A percentile compares a stretch with the other conserved stretches of the same genome.
These are phyloP conservation scores for Bipolaris gigantea DNA, from an alignment of 2,329 filamentous ascomycete genomes.

Conservation along the genomic window DNA sequence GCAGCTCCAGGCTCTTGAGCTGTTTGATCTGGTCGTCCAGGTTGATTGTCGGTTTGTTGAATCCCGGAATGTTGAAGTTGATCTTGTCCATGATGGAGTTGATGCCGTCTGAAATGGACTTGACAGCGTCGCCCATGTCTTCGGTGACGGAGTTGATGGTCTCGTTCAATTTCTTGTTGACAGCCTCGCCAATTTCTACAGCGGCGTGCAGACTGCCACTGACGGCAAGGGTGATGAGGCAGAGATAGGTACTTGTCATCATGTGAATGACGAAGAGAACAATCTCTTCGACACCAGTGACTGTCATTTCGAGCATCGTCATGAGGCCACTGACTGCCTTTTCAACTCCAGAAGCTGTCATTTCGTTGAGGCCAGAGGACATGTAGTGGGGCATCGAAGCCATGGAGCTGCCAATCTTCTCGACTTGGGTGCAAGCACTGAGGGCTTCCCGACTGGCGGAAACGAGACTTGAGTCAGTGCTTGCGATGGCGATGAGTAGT, in stretches of 20 bases:
- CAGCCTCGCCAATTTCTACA: slow-evolving; percentile 62
- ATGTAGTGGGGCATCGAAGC: slow-evolving; percentile 98
- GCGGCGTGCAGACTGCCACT: slow-evolving; percentile 76
- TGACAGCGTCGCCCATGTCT: slow-evolving; percentile 48
- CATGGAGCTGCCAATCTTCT: slow-evolving; percentile 91
- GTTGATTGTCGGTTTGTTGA: slow-evolving; percentile 60
- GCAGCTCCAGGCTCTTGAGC: slow-evolving; percentile 70
- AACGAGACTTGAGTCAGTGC: slow-evolving; percentile 72
- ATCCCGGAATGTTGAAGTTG: slow-evolving; percentile 47
- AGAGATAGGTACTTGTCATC: slow-evolving; percentile 86
- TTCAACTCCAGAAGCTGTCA: slow-evolving; percentile 79
- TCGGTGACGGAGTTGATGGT: slow-evolving; percentile 62
- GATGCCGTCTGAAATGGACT: slow-evolving; percentile 39
- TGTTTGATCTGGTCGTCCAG: slow-evolving; percentile 65
- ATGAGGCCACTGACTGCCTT: slow-evolving; percentile 79
- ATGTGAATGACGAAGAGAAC: slow-evolving; percentile 92
- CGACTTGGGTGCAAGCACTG: slow-evolving; percentile 86
- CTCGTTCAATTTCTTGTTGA: slow-evolving; percentile 63
- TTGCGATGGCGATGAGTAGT: slow-evolving; percentile 73
- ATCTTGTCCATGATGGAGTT: slow-evolving; percentile 48
- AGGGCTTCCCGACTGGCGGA: slow-evolving; percentile 80
- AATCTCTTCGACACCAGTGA: slow-evolving; percentile 83
- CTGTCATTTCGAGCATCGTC: slow-evolving; percentile 72
- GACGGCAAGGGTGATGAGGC: slow-evolving; percentile 81
- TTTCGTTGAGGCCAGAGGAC: slow-evolving; percentile 81